Conservation (phyloP, 2,329 filamentous ascomycete genomes). For the Basipetospora sp. region DNA sequence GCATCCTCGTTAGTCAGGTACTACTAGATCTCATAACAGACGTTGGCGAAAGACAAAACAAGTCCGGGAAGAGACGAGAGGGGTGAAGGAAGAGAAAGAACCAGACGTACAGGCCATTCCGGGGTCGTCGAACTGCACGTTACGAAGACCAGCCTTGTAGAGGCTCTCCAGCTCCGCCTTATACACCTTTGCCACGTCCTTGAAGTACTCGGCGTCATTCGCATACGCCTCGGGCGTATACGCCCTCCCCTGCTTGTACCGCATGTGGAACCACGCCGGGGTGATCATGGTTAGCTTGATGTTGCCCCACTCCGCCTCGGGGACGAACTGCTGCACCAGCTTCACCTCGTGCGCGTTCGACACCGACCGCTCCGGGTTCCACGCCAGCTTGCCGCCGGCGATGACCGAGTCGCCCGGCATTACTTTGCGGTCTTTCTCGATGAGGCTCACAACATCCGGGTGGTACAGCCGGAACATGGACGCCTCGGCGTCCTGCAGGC, state of each 20-base stretch:
- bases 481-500: constrained; percentile 35
- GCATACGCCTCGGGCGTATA: constrained; percentile 14
- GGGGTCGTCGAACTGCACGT: constrained; percentile 55
- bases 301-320: constrained; percentile 32
- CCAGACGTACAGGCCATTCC: constrained; percentile 45
- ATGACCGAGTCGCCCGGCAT: constrained; percentile 44
- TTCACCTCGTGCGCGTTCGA: constrained; percentile 36
- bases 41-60: too few species aligned
- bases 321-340: constrained; percentile 30
- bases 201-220: constrained; percentile 40
- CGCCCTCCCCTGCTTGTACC: constrained; percentile 14
- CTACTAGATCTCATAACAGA: too few species aligned
- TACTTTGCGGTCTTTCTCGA: constrained; percentile 36
- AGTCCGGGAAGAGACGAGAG: neutral
- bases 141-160: constrained; percentile 47
- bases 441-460: constrained; percentile 38
- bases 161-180: constrained; percentile 46
- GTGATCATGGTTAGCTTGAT: constrained; percentile 42
- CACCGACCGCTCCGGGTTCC: constrained; percentile 25
- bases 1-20: too few species aligned
- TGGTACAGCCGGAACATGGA: constrained; percentile 40
- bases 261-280: constrained; percentile 24
- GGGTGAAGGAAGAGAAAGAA: neutral
- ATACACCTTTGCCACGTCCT: constrained; percentile 50
- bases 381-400: constrained; percentile 30